A percentile compares a stretch with the other conserved stretches of the same genome.
Conservation (phyloP, 768 basidiomycete species). For the Pholiota molesta region DNA sequence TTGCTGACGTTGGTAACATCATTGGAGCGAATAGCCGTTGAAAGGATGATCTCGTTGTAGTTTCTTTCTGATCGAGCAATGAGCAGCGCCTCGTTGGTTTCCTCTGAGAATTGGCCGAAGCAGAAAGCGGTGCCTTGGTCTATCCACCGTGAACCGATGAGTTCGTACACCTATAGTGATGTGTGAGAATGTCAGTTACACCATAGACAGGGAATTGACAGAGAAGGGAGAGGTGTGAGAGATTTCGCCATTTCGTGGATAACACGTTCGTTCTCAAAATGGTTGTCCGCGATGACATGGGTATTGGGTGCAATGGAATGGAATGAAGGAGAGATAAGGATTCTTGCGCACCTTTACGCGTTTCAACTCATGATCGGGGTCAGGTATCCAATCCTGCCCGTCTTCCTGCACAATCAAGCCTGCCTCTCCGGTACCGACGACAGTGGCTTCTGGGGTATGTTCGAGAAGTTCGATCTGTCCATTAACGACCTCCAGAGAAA, state of each 20-base stretch:
- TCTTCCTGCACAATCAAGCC: constrained; percentile 52
- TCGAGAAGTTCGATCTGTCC: constrained; percentile 51
- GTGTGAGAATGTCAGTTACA: constrained; percentile 18
- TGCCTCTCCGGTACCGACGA: constrained; percentile 34
- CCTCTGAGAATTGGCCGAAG: constrained; percentile 83
- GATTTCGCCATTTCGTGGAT: background rate
- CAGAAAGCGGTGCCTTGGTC: constrained; percentile 98
- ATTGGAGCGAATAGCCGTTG: constrained; percentile 77
- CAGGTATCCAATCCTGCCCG: constrained; percentile 60
- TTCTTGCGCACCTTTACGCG: constrained; percentile 73
- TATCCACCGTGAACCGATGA: constrained; percentile 88
- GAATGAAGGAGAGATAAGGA: constrained; percentile 1
- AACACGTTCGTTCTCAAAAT: background rate
- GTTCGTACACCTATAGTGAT: constrained; percentile 82
- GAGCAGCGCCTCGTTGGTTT: constrained; percentile 76
- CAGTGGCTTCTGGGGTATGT: constrained; percentile 40
- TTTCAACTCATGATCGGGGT: constrained; percentile 75
- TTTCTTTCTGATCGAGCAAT: constrained; percentile 83
- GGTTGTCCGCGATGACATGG: background rate
- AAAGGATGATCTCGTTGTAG: constrained; percentile 72
- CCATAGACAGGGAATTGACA: background rate
- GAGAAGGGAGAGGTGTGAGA: background rate
- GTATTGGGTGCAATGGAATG: background rate
- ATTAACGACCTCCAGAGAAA: constrained; percentile 36
- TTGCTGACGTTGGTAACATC: constrained; percentile 90